Base-by-base conservation (phyloP, 1,139 yeast genomes). In the Meyerozyma guilliermondii region DNA sequence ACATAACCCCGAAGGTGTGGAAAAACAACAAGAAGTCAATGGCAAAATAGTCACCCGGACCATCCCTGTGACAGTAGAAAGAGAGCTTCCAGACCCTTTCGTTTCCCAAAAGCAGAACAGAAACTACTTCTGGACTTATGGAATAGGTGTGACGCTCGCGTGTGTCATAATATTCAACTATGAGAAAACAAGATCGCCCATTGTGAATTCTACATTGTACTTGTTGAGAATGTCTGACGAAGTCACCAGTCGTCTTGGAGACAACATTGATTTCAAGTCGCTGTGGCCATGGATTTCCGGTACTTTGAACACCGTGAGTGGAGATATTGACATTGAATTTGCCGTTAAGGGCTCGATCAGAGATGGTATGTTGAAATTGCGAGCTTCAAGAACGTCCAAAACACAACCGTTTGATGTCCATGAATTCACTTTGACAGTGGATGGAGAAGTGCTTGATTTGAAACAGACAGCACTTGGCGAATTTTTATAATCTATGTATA, bases 221-320 rank as follows among this genome's bases (percentile, higher is more conserved):
- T 85, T 87, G 47, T 68, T 92, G 52, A 78, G 98, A 57, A 75
- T 96, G 57, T 83, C 94, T 3, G 71, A 74, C n/a, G 53, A 66
- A 39, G 92, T 89, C n/a, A 70, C 77, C 38, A 77, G 75, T 16
- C 59, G 68, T 3, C 67, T 92, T 39, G 98, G 98, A 13, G 78
- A 76, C 39, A 82, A 85, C 51, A 86, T 92, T 50, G 80, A 81
- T 35, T 88, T 84, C 59, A 73, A 75, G 30, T 71, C 76, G 40
- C 62, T 85, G 38, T 78, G 85, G 69, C 98, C 98, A 4, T 92
- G 97, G 97, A 83, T 92, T 45, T 68, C 76, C 43, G 98, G 98
- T 7, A 78, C 81, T 39, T 70, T 92, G 51, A 88, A 91, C 54
- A 87, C 94, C 30, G 87, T 87, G 47, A 76, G 80, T 45, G 97